These are phyloP conservation scores for Hevea brasiliensis DNA, from an alignment of 345 rosid species.

Conservation along the genomic window DNA sequence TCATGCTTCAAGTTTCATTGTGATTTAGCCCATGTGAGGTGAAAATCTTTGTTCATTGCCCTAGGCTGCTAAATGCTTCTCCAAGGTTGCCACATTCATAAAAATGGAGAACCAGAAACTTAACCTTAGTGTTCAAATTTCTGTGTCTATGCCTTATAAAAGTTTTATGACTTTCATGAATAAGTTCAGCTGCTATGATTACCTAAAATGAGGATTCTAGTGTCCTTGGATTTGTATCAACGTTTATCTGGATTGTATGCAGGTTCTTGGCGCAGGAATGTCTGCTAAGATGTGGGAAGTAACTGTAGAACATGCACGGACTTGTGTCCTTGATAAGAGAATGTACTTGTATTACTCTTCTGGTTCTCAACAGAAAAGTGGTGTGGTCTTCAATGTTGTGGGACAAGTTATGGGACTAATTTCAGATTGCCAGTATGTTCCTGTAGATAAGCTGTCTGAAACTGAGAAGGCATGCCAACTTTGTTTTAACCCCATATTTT, in stretches of 20 bases:
- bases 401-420: slow-evolving; percentile 84
- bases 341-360: slow-evolving; percentile 57
- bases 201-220: slow-evolving; percentile 7
- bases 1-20: neutral
- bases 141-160: neutral
- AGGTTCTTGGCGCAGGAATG: slow-evolving; percentile 98
- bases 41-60: neutral
- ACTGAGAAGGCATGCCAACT: slow-evolving; percentile 65
- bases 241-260: slow-evolving; percentile 23
- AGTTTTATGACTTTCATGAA: neutral
- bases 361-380: slow-evolving; percentile 57
- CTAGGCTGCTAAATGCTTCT: neutral
- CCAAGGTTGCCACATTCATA: neutral
- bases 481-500: slow-evolving; percentile 14
- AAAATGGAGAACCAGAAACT: slow-evolving; percentile 6
- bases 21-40: neutral
- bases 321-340: slow-evolving; percentile 75
- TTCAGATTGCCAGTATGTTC: slow-evolving; percentile 63
- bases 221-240: neutral
- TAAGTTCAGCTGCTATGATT: slow-evolving; percentile 3
- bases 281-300: slow-evolving; percentile 99
- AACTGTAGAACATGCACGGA: slow-evolving; percentile 79
- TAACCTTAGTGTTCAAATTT: slow-evolving; percentile 1
- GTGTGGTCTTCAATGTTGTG: slow-evolving; percentile 88
- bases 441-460: slow-evolving; percentile 70